Conservation (phyloP, 257 asterid genomes). For the Capsicum chinense region DNA sequence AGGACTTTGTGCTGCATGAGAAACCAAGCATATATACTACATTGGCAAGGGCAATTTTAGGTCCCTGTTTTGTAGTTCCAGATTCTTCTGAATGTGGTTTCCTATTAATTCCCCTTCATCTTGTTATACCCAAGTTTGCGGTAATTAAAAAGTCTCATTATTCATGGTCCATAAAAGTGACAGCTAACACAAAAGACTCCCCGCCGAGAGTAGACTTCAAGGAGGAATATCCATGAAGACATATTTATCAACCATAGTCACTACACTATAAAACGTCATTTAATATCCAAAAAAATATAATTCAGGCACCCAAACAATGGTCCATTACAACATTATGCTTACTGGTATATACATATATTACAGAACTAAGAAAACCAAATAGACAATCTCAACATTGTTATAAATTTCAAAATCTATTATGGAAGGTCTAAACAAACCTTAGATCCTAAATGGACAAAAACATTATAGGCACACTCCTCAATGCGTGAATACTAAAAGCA, state of each 20-base stretch:
- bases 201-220: not conserved
- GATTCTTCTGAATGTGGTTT: too few species aligned
- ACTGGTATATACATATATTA: slow-evolving; percentile 15
- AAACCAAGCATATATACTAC: too few species aligned
- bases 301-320: slow-evolving; percentile 25
- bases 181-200: not conserved
- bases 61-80: too few species aligned
- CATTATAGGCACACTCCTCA: slow-evolving; percentile 12
- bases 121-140: too few species aligned
- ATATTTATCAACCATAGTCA: not conserved
- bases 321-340: not conserved
- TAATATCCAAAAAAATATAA: slow-evolving; percentile 1
- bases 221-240: not conserved
- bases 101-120: too few species aligned
- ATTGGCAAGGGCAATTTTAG: too few species aligned
- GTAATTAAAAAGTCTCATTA: too few species aligned
- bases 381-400: not conserved
- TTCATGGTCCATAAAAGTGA: not conserved
- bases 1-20: too few species aligned
- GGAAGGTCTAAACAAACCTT: not conserved
- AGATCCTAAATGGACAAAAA: slow-evolving; percentile 23
- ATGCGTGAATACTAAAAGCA: not conserved
- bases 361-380: slow-evolving; percentile 4
- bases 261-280: slow-evolving; percentile 19
- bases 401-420: slow-evolving; percentile 4